Conservation (phyloP, 2,329 filamentous ascomycete species). For the Botrytis deweyae region DNA sequence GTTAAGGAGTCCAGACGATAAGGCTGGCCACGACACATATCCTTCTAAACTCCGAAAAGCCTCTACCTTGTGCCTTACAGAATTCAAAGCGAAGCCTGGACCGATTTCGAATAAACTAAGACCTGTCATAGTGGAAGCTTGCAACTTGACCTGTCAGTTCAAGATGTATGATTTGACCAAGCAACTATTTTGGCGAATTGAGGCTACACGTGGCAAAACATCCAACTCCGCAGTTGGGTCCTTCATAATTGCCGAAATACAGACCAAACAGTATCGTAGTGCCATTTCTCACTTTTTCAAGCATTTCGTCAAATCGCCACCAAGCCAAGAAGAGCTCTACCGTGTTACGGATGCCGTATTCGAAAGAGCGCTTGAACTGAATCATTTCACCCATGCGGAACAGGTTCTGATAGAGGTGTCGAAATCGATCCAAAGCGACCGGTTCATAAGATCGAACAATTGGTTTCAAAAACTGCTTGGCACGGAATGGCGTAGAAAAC, state of each 20-base stretch:
- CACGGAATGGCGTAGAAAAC: slow-evolving; percentile 33
- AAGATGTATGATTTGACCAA: slow-evolving; percentile 30
- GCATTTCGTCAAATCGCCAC: slow-evolving; percentile 14
- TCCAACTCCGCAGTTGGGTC: neutral
- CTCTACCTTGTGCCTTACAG: slow-evolving; percentile 32
- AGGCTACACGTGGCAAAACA: slow-evolving; percentile 21
- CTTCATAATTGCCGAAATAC: slow-evolving; percentile 30
- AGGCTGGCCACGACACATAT: neutral
- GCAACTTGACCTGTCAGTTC: slow-evolving; percentile 26
- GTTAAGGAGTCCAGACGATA: slow-evolving; percentile 12
- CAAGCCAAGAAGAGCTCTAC: slow-evolving; percentile 29
- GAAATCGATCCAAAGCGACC: slow-evolving; percentile 28
- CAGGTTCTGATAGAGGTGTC: slow-evolving; percentile 28
- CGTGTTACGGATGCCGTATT: slow-evolving; percentile 27
- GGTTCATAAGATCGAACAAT: slow-evolving; percentile 29
- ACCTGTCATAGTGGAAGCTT: slow-evolving; percentile 30
- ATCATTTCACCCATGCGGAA: slow-evolving; percentile 30
- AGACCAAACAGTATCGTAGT: slow-evolving; percentile 25
- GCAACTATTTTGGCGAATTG: slow-evolving; percentile 30
- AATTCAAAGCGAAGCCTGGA: slow-evolving; percentile 29
- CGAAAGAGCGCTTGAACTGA: slow-evolving; percentile 29
- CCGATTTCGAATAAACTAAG: slow-evolving; percentile 21
- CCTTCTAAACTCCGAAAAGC: slow-evolving; percentile 29
- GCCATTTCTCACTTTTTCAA: slow-evolving; percentile 15
- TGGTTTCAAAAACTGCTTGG: slow-evolving; percentile 35